Conservation (phyloP, 1,284 basidiomycete genomes). For the Schizophyllum amplum region DNA sequence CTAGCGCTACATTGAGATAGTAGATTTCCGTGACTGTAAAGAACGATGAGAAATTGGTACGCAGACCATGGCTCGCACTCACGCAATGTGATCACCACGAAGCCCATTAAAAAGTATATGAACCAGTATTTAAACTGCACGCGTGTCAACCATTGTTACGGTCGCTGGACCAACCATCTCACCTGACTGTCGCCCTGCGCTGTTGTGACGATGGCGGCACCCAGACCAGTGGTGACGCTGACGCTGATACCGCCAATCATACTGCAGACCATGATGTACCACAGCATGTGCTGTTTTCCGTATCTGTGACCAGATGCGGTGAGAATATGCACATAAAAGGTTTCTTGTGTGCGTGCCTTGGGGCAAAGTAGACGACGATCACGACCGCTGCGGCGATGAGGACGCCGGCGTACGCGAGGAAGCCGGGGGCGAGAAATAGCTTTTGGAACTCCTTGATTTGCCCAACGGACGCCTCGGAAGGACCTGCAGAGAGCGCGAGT, state of each 20-base stretch:
- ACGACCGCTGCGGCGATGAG: conserved; percentile 56
- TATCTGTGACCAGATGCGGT: conserved; percentile 35
- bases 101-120: conserved; percentile 81
- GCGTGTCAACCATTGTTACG: too few relatives aligned
- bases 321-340: not conserved
- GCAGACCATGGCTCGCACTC: conserved; percentile 15
- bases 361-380: conserved; percentile 77
- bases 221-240: conserved; percentile 92
- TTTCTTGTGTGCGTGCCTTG: conserved; percentile 30
- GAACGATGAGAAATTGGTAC: not conserved
- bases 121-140: conserved; percentile 77
- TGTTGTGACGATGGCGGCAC: conserved; percentile 83
- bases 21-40: conserved; percentile 80
- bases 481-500: conserved; percentile 29
- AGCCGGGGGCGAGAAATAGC: conserved; percentile 83
- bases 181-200: conserved; percentile 80
- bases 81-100: conserved; percentile 80
- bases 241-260: conserved; percentile 97
- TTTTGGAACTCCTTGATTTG: conserved; percentile 76
- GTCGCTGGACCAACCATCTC: too few relatives aligned
- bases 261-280: conserved; percentile 91
- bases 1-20: conserved; percentile 94
- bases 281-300: conserved; percentile 92
- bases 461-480: conserved; percentile 72
- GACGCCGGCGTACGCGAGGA: conserved; percentile 69